Percentiles rank a stretch among this genome's conserved stretches.
phyloP scores from a whole-genome alignment of 2,329 filamentous ascomycete genomes.

The Nakataea oryzae region DNA sequence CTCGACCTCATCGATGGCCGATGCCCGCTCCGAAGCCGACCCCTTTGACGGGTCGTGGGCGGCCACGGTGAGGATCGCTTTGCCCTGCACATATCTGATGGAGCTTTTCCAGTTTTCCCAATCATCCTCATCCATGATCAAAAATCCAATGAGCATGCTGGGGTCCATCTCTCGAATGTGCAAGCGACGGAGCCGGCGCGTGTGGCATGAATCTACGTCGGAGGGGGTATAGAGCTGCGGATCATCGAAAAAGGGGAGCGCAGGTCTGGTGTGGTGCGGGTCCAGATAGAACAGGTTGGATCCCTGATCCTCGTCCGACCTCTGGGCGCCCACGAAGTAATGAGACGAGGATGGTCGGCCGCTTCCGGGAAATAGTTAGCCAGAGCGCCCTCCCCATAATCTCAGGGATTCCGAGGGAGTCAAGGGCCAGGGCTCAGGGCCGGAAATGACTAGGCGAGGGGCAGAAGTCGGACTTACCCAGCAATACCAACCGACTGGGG shows the following conservation, averaged over 20 bases:
- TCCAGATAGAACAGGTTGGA: constrained; percentile 88
- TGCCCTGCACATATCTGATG: constrained; percentile 68
- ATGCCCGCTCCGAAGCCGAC: constrained; percentile 47
- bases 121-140: constrained; percentile 73
- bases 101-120: constrained; percentile 73
- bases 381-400: neutral
- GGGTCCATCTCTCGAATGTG: constrained; percentile 92
- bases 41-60: constrained; percentile 54
- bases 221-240: constrained; percentile 51
- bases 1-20: constrained; percentile 83
- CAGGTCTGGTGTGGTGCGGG: constrained; percentile 74
- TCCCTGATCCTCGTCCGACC: constrained; percentile 31
- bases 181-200: constrained; percentile 68
- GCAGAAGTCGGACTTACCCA: constrained; percentile 54
- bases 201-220: constrained; percentile 79
- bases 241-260: constrained; percentile 54
- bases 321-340: constrained; percentile 46
- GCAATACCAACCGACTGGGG: constrained; percentile 93
- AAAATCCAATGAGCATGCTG: constrained; percentile 91
- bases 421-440: too few relatives aligned
- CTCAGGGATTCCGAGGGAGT: neutral
- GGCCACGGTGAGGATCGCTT: constrained; percentile 76
- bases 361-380: constrained; percentile 30
- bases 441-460: too few relatives aligned
- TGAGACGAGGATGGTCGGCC: constrained; percentile 83